Conservation (phyloP, 169 alveolate species). For the Eimeria praecox region DNA sequence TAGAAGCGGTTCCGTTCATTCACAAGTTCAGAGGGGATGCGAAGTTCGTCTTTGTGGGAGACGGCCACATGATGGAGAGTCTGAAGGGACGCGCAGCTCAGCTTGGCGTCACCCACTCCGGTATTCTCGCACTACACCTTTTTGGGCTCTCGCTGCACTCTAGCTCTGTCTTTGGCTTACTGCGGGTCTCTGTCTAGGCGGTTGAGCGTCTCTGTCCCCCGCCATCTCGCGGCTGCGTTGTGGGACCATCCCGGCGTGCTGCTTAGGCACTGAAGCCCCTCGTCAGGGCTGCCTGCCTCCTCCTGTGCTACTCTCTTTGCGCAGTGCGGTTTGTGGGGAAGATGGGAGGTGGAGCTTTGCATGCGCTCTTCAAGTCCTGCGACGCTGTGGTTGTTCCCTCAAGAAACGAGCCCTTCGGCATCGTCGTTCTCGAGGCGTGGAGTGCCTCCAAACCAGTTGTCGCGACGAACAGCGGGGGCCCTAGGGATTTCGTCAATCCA, state of each 20-base stretch:
- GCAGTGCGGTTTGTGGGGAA: conserved; percentile 70
- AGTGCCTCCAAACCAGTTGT: conserved; percentile 89
- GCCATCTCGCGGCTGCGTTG: not conserved
- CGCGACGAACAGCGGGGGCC: conserved; percentile 91
- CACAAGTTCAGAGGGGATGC: conserved; percentile 86
- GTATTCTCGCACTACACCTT: not conserved
- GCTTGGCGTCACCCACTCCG: conserved; percentile 83
- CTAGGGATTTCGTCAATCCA: conserved; percentile 88
- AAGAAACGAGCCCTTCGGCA: conserved; percentile 90
- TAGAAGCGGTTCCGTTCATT: conserved; percentile 86
- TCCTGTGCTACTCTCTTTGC: not conserved
- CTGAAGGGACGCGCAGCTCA: conserved; percentile 87
- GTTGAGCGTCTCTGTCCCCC: not conserved
- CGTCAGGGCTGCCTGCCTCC: not conserved
- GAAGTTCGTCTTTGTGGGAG: conserved; percentile 90
- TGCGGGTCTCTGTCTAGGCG: not conserved
- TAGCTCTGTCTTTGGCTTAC: not conserved
- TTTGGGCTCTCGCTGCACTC: not conserved
- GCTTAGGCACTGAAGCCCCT: not conserved
- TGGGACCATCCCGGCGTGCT: not conserved
- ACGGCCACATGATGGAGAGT: conserved; percentile 89
- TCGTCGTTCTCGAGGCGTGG: conserved; percentile 91
- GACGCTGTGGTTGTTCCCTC: conserved; percentile 91
- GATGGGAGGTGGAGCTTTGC: conserved; percentile 77
- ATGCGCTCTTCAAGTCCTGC: conserved; percentile 89